Base-by-base conservation (phyloP, 179 eudicot genomes). In the Actinidia arguta region DNA sequence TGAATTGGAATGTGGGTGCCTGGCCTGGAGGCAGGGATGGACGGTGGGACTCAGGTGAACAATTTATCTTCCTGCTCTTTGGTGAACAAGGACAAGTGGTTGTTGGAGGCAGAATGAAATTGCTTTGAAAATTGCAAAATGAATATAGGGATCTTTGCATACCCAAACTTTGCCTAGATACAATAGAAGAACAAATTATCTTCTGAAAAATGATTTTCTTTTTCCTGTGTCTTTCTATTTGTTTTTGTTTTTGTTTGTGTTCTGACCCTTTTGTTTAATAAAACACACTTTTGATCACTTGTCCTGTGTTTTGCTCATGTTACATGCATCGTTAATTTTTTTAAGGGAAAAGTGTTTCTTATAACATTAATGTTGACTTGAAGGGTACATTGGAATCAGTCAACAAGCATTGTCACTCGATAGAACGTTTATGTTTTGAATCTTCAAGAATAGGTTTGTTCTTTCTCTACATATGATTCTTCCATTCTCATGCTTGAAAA, bases 371-470 rank as follows among this genome's bases (percentile, higher is more conserved):
- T 79, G 89, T 88, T 79, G 89, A 88, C 79, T 75, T 84, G 81
- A 78, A 87, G 79, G 86, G 80, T 50, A 85, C 89, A 6, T 81
- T 88, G 79, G 91, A 88, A 63, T 84, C 89, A 36, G 91, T 88
- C 75, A 84, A 89, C 83, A 80, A 70, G 56, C 42, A 76, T 78
- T 86, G 91, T 79, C 89, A 75, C 54, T 82, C 80, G 77, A 78
- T 88, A 77, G 89, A 84, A 82, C 89, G 85, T 42, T 73, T 88
- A 36, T 76, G 73, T 82, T 88, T 88, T 83, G 89, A 88, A 81
- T 86, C 89, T 58, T 88, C 91, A 42, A 80, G 79, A 82, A 86
- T 87, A 78, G 88, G 85, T 83, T 47, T 31, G 5, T 44, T 80
- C 39, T 10, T 31, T 68, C 44, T 69, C 31, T n/a, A 16, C 52